Base-by-base conservation (phyloP, 352 stramenopile genomes). In the Pythium myriotylum region DNA sequence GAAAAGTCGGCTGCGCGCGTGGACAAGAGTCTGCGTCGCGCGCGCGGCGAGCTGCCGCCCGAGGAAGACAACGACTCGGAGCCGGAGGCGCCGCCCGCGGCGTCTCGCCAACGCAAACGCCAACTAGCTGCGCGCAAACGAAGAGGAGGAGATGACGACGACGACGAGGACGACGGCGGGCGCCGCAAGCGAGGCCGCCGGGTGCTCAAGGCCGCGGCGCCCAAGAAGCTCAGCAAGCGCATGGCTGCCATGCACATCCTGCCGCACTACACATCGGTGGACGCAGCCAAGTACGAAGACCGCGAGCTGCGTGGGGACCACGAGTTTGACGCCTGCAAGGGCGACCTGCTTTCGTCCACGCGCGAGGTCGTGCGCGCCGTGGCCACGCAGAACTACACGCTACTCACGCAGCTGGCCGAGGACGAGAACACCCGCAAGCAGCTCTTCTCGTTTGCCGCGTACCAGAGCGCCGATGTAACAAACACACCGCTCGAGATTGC, bases 341-440 rank as follows among this genome's bases (percentile, higher is more conserved):
- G 78, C 2, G 81, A 92, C 41, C 59, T 81, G 22, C 43, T 77
- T 1, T 72, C 75, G 4, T 73, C 73, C 19, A 76, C 75, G 22
- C 73, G 74, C 8, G 83, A 89, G 59, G 70, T 91, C 13, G 54
- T 91, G 23, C 81, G 83, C 4, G 81, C 81, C 0, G 83, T 92
- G 27, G 42, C 88, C 2, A 88, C 77, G 24, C 72, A 77, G 45
- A 80, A 92, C 57, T 51, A 88, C 49, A 74, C 79, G 53, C n/a
- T 92, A 20, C 56, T 92, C 8, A 82, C 82, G 62, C 67, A 67
- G 39, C 63, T 91, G 2, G 81, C 70, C 20, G 77, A 70, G 1
- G 66, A 85, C 45, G 69, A 73, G 29, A 37, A 63, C 1, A 50
- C 69, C 19, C 75, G 74, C 60, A 70, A 72, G 29, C 45, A 74